phyloP scores from a whole-genome alignment of 1,284 basidiomycete genomes.

The Cerrena zonata region DNA sequence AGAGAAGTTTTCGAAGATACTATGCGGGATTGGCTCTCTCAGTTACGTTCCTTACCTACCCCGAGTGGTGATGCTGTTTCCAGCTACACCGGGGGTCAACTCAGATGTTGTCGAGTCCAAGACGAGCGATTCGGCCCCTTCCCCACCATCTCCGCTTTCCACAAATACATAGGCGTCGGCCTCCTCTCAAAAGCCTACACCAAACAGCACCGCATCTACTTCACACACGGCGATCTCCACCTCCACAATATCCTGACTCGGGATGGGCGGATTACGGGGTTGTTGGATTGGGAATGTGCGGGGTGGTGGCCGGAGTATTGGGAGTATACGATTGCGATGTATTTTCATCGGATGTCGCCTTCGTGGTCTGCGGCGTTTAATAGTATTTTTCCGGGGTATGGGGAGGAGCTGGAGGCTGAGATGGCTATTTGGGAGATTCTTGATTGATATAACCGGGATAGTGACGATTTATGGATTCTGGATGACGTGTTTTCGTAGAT shows the following conservation, averaged over 20 bases:
- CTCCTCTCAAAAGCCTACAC: neutral
- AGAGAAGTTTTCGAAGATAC: neutral
- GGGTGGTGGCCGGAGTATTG: constrained; percentile 11
- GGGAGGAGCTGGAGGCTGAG: neutral
- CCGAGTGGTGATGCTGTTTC: constrained; percentile 5
- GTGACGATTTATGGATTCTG: too few relatives aligned
- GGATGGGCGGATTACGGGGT: constrained; percentile 4
- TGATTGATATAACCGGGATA: too few relatives aligned
- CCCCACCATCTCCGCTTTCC: neutral
- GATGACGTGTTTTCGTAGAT: too few relatives aligned
- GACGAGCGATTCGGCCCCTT: constrained; percentile 6
- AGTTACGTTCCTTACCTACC: constrained; percentile 11
- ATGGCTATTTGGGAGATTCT: neutral
- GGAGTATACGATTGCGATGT: constrained; percentile 10
- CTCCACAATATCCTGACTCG: constrained; percentile 9
- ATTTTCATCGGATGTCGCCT: neutral
- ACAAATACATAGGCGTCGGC: neutral
- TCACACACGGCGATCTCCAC: constrained; percentile 10
- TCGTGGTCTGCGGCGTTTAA: neutral
- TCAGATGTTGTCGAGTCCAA: constrained; percentile 4
- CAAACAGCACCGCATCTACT: constrained; percentile 1
- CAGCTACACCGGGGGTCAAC: constrained; percentile 10
- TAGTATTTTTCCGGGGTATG: neutral
- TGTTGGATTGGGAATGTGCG: constrained; percentile 14
- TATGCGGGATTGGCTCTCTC: constrained; percentile 4